Evolutionary conservation across 495 filamentous ascomycete genomes (phyloP).

Genomic region (Tetracladium setigerum): DNA sequence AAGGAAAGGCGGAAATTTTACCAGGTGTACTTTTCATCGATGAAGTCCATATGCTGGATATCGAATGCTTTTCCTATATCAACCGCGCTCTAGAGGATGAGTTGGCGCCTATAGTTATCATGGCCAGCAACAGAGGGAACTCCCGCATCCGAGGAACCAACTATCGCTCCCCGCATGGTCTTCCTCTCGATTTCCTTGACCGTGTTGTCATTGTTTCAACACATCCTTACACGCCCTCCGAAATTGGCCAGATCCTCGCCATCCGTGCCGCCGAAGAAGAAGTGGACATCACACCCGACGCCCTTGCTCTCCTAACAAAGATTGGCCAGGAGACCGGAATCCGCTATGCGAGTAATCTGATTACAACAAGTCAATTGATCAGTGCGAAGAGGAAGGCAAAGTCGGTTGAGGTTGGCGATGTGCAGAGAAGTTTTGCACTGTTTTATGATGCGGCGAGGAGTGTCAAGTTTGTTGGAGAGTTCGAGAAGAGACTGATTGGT

Average conservation of each 20-base stretch:
- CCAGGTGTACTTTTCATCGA: constrained; percentile 98
- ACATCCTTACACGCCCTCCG: constrained; percentile 74
- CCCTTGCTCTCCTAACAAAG: constrained; percentile 86
- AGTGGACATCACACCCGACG: constrained; percentile 81
- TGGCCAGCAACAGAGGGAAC: constrained; percentile 96
- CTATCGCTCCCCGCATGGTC: constrained; percentile 83
- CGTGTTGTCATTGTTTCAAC: constrained; percentile 96
- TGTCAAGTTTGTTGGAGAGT: constrained; percentile 82
- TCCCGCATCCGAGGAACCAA: constrained; percentile 90
- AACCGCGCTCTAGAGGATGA: constrained; percentile 94
- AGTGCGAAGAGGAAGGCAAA: constrained; percentile 66
- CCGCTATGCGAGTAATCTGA: constrained; percentile 89
- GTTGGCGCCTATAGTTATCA: constrained; percentile 94
- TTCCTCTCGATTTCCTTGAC: constrained; percentile 94
- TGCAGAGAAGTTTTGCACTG: constrained; percentile 84
- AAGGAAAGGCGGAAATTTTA: constrained; percentile 96
- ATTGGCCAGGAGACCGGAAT: constrained; percentile 90
- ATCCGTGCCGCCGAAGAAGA: constrained; percentile 95
- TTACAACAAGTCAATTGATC: constrained; percentile 84
- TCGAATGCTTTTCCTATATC: constrained; percentile 97
- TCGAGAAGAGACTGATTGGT: constrained; percentile 88
- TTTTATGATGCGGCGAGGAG: constrained; percentile 88
- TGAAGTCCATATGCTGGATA: constrained; percentile 99
- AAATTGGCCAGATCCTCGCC: constrained; percentile 82
- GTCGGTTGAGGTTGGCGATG: constrained; percentile 78